phyloP scores from a whole-genome alignment of 495 filamentous ascomycete species.

The Astrothelium subdiscretum region DNA sequence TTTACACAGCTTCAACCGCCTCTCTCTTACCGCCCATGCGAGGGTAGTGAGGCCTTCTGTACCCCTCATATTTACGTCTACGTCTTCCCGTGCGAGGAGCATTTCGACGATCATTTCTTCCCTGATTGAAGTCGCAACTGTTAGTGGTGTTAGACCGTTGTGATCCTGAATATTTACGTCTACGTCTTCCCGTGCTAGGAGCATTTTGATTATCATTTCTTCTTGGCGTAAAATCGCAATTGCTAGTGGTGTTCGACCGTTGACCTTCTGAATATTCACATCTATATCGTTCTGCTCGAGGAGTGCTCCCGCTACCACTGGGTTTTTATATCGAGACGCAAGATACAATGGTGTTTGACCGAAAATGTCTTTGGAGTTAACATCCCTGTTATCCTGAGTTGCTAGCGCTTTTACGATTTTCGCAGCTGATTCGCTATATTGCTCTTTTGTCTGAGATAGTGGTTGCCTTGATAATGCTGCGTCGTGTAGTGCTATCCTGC shows the following conservation, averaged over 20 bases:
- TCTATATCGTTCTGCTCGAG: background rate
- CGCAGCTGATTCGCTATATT: background rate
- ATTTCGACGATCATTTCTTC: background rate
- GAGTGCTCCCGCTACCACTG: background rate
- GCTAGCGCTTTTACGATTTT: background rate
- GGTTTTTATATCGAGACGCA: background rate
- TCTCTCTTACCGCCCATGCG: background rate
- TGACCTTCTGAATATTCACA: background rate
- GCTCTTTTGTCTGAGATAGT: background rate
- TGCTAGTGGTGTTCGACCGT: background rate
- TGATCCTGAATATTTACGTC: background rate
- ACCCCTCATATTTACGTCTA: conserved; percentile 2
- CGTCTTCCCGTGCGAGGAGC: background rate
- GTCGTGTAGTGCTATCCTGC: background rate
- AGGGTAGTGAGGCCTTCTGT: background rate
- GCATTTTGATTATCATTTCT: background rate
- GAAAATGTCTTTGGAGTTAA: background rate
- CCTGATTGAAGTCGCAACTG: background rate
- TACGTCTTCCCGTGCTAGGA: background rate
- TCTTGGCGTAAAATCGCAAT: background rate
- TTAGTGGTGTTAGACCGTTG: background rate
- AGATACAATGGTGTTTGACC: background rate
- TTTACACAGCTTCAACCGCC: background rate
- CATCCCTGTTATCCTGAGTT: background rate
- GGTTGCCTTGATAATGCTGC: background rate